Conservation (phyloP, 1,139 yeast genomes). For the Scheffersomyces lignicola region DNA sequence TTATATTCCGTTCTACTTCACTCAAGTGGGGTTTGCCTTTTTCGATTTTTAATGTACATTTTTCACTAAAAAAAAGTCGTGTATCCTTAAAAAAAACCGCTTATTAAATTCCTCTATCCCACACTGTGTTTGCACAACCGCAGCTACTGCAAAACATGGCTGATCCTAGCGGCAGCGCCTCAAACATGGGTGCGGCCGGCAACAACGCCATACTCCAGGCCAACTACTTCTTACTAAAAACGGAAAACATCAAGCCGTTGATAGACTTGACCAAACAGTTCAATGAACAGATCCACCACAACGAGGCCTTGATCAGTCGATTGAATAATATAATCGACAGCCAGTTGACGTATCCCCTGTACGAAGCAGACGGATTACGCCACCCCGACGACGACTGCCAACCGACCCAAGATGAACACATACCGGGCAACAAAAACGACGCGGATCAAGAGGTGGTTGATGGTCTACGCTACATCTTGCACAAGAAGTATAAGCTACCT, state of each 20-base stretch:
- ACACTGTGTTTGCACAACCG: neutral
- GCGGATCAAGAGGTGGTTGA: constrained; percentile 10
- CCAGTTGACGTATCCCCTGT: constrained; percentile 22
- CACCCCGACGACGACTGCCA: too few relatives aligned
- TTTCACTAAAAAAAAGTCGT: too few relatives aligned
- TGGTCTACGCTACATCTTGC: constrained; percentile 17
- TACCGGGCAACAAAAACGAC: constrained; percentile 1
- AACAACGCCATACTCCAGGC: constrained; percentile 1
- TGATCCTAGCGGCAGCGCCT: neutral
- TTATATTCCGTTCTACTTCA: too few relatives aligned
- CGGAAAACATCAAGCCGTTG: constrained; percentile 39
- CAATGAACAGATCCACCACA: constrained; percentile 21
- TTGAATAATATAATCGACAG: constrained; percentile 27
- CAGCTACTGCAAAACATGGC: neutral
- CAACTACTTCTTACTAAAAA: constrained; percentile 29
- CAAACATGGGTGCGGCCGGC: constrained; percentile 1
- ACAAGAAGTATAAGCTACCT: constrained; percentile 15
- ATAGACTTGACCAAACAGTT: constrained; percentile 23
- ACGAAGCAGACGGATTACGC: too few relatives aligned
- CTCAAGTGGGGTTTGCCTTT: too few relatives aligned
- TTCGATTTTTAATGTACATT: too few relatives aligned
- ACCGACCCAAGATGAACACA: too few relatives aligned
- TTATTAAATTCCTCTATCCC: constrained; percentile 1
- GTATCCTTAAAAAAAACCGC: too few relatives aligned
- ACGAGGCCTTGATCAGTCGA: constrained; percentile 23